Evolutionary conservation across 2,329 filamentous ascomycete species (phyloP).

Genomic region (Tolypocladium cylindrosporum): DNA sequence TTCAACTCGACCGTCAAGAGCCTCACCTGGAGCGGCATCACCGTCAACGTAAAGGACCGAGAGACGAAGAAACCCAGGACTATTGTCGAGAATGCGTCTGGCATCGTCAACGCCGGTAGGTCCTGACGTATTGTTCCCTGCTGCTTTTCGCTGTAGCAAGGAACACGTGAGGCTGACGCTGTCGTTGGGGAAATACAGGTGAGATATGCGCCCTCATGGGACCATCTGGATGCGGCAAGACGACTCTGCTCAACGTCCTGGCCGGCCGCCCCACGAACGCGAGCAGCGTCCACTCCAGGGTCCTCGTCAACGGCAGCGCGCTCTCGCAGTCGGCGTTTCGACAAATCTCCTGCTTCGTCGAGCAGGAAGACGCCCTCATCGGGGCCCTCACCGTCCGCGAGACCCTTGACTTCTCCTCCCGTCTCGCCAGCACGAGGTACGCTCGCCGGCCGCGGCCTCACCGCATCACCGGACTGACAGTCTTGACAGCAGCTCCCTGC

Average conservation of each 20-base stretch:
- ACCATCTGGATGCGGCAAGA: constrained; percentile 65
- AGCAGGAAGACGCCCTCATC: constrained; percentile 79
- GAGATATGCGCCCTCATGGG: constrained; percentile 77
- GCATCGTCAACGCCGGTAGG: constrained; percentile 52
- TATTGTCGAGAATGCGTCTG: constrained; percentile 54
- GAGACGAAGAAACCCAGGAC: constrained; percentile 51
- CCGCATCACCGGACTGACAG: background rate
- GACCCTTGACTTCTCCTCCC: constrained; percentile 68
- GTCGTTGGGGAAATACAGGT: constrained; percentile 26
- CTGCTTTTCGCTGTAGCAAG: no score
- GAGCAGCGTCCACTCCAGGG: constrained; percentile 27
- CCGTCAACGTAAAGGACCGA: constrained; percentile 63
- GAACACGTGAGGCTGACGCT: background rate
- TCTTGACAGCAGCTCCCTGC: constrained; percentile 17
- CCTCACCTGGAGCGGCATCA: constrained; percentile 57
- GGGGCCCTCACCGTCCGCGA: constrained; percentile 72
- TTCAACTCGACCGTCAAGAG: constrained; percentile 53
- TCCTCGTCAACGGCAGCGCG: constrained; percentile 49
- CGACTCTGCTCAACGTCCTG: constrained; percentile 72
- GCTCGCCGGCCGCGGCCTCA: constrained; percentile 4
- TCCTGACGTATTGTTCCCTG: background rate
- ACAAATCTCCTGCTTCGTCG: constrained; percentile 65
- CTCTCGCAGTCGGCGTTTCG: constrained; percentile 47
- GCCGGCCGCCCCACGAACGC: constrained; percentile 43
- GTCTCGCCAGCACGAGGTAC: constrained; percentile 50